Percentiles rank a stretch among this genome's conserved stretches.
phyloP scores from a whole-genome alignment of 257 asterid species.

The Solanum megistacrolobum region DNA sequence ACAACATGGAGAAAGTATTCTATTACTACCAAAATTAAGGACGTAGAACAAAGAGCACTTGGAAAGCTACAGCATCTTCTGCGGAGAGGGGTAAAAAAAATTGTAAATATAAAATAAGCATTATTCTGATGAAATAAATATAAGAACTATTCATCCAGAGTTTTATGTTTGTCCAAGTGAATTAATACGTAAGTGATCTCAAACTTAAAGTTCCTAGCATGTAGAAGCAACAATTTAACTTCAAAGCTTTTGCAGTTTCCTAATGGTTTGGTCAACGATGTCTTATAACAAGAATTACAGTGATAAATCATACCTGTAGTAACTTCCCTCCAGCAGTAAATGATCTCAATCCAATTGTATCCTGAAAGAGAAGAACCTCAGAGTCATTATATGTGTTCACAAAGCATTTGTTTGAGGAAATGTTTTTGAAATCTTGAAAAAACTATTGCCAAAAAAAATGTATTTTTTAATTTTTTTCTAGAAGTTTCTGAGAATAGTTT shows the following conservation, averaged over 20 bases:
- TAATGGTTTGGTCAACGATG: background rate
- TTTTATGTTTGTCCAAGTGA: background rate
- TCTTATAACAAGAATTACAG: background rate
- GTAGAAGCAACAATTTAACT: background rate
- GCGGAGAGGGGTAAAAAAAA: background rate
- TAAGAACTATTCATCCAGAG: background rate
- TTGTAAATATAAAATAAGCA: background rate
- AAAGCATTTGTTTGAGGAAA: background rate
- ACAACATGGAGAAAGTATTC: background rate
- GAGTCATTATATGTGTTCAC: background rate
- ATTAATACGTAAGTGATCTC: background rate
- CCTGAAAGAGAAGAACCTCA: conserved; percentile 40
- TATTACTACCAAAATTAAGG: background rate
- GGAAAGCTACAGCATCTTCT: background rate
- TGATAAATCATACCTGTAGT: conserved; percentile 56
- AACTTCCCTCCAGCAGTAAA: conserved; percentile 98
- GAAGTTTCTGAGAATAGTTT: background rate
- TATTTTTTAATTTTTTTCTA: background rate
- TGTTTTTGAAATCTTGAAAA: background rate
- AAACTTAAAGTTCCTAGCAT: background rate
- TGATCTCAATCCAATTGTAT: conserved; percentile 89
- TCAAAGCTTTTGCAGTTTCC: background rate
- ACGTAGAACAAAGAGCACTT: background rate
- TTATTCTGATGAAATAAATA: background rate
- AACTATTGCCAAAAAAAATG: background rate